Percentiles rank a stretch among this genome's conserved stretches.
Conservation (phyloP, 2,329 filamentous ascomycete species). For the Allantophomopsis cytisporea region DNA sequence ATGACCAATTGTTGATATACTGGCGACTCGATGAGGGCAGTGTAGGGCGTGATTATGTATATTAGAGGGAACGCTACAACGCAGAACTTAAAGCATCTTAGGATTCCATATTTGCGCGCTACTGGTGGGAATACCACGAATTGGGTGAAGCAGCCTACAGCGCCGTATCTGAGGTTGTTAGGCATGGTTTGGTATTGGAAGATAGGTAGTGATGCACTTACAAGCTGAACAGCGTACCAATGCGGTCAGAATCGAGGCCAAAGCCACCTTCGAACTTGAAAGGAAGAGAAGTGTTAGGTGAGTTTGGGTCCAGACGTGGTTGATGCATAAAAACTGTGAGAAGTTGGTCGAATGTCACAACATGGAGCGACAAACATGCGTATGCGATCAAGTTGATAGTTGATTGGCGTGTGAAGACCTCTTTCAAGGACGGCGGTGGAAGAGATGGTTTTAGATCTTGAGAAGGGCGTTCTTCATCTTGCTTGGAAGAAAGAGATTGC, state of each 20-base stretch:
- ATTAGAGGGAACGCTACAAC: slow-evolving; percentile 57
- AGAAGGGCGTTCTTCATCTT: slow-evolving; percentile 11
- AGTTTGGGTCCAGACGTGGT: slow-evolving; percentile 36
- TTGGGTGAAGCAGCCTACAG: slow-evolving; percentile 69
- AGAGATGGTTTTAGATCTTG: slow-evolving; percentile 15
- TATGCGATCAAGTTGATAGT: slow-evolving; percentile 65
- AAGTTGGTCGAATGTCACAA: slow-evolving; percentile 74
- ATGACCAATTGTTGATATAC: slow-evolving; percentile 45
- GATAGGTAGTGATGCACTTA: too few species aligned
- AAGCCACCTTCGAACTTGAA: slow-evolving; percentile 79
- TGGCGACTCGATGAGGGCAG: slow-evolving; percentile 42
- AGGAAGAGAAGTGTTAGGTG: slow-evolving; percentile 48
- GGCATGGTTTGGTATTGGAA: too few species aligned
- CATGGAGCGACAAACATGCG: slow-evolving; percentile 68
- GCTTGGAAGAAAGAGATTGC: slow-evolving; percentile 12
- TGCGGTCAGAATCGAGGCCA: slow-evolving; percentile 56
- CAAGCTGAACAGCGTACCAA: slow-evolving; percentile 61
- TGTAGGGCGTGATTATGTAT: slow-evolving; percentile 75
- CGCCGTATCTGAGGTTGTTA: slow-evolving; percentile 52
- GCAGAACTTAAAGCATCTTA: slow-evolving; percentile 59
- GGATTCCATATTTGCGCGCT: slow-evolving; percentile 58
- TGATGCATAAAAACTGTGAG: slow-evolving; percentile 83
- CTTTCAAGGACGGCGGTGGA: slow-evolving; percentile 28
- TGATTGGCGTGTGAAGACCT: slow-evolving; percentile 65
- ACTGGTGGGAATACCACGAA: slow-evolving; percentile 74